Evolutionary conservation across 2,329 filamentous ascomycete genomes (phyloP), one percentile per base, ranked within the genome.

Genomic region (Diplodia mutila): DNA sequence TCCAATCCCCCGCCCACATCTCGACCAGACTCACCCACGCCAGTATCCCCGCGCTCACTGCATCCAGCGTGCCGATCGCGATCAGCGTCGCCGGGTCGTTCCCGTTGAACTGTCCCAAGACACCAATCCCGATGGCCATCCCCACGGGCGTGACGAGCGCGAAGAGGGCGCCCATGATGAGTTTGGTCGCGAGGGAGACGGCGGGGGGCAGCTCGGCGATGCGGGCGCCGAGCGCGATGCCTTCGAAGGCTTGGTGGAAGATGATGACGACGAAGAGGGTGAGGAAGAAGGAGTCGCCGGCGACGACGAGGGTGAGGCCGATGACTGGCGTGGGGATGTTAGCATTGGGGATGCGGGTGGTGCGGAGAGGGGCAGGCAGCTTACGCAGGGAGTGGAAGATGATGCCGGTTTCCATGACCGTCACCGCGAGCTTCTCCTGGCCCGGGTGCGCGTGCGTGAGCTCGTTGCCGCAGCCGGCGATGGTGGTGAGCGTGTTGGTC

Each of bases 1-100:
- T 85, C 91, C 91, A 94, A 74, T 94, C 91, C 49, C 85, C 82
- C 2, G 89, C 89, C 87, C 89, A 89, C 90, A 94, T 93, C 80
- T 93, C 91, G 0, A 93, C 90, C 1, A 93, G 79, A 1, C 90
- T 90, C 1, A 93, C 90, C 90, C 91, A 94, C n/a, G 91, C 80
- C 37, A 94, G 82, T 53, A 94, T 91, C 32, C 91, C 91, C 0
- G 91, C 90, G 0, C 88, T 91, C 11, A 93, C 74, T 6, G 91
- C 89, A 76, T 94, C 89, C 1, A 94, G 81, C 0, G 90, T 92
- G 0, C 90, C 91, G 42, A 93, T 87, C 2, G 90, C 88, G 52
- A 93, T 78, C 49, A 93, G 82, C 0, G 91, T 93, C 1, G 83
- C 82, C 3, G 83, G 85, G 71, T 91, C 86, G 72, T 91, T 92